Conservation (phyloP, 108 stramenopile genomes). For the Mediolabrus comicus region DNA sequence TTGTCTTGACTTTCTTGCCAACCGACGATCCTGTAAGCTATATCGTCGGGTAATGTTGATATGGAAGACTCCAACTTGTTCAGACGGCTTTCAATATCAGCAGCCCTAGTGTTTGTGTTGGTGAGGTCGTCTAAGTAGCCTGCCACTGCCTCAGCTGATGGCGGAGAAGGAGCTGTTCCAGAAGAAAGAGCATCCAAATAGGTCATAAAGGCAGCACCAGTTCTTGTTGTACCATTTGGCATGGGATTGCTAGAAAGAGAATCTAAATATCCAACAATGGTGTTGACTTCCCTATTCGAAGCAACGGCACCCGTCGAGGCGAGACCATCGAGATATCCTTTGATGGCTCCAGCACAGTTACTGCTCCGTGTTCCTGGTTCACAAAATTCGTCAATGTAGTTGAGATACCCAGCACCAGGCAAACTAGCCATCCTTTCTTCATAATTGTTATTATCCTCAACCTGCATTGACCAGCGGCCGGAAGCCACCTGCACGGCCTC, state of each 20-base stretch:
- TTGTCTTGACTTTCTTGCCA: slow-evolving; percentile 39
- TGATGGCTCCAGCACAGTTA: slow-evolving; percentile 33
- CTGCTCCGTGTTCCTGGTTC: slow-evolving; percentile 30
- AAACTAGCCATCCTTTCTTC: neutral
- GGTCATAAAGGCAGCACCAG: slow-evolving; percentile 38
- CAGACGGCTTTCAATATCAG: slow-evolving; percentile 33
- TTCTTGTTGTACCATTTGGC: neutral
- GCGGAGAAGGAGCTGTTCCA: slow-evolving; percentile 24
- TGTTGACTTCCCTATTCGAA: slow-evolving; percentile 19
- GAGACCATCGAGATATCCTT: slow-evolving; percentile 32
- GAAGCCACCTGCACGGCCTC: neutral
- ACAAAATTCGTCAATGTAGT: slow-evolving; percentile 35
- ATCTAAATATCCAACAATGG: slow-evolving; percentile 49
- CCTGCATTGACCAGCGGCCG: neutral
- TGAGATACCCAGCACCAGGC: neutral
- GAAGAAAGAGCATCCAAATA: slow-evolving; percentile 43
- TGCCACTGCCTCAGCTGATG: slow-evolving; percentile 44
- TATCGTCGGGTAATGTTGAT: slow-evolving; percentile 38
- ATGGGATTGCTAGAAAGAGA: slow-evolving; percentile 21
- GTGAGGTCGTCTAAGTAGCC: slow-evolving; percentile 32
- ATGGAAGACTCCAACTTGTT: slow-evolving; percentile 36
- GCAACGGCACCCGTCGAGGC: slow-evolving; percentile 29
- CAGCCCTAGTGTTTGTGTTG: slow-evolving; percentile 8
- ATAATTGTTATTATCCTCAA: neutral
- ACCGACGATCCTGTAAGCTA: slow-evolving; percentile 32